phyloP scores from a whole-genome alignment of 164 flowering plant species.

The Annona squamosa region DNA sequence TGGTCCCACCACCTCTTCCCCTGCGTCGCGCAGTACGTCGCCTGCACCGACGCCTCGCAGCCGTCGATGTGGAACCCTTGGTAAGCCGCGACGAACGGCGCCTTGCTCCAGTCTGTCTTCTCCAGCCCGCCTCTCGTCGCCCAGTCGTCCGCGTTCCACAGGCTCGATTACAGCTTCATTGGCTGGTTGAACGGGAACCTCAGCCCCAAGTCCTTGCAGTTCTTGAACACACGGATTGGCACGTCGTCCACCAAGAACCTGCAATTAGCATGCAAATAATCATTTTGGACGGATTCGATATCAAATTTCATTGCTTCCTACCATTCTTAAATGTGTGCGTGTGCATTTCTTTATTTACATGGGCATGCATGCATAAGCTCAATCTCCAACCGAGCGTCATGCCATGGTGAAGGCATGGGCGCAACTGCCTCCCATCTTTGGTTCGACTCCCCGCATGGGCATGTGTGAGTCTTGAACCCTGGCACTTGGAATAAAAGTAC shows the following conservation, averaged over 20 bases:
- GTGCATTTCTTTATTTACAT: too few species aligned
- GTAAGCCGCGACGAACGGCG: constrained; percentile 54
- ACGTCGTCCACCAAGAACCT: constrained; percentile 56
- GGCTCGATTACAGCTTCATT: constrained; percentile 59
- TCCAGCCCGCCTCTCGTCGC: constrained; percentile 61
- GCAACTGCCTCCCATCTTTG: too few species aligned
- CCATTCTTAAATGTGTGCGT: too few species aligned
- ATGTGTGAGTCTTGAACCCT: too few species aligned
- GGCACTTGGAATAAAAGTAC: too few species aligned
- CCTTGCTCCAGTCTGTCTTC: constrained; percentile 62
- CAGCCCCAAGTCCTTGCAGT: constrained; percentile 49
- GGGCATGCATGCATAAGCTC: too few species aligned
- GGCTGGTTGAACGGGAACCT: constrained; percentile 53
- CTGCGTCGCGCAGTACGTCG: constrained; percentile 42
- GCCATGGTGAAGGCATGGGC: too few species aligned
- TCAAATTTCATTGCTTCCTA: too few species aligned
- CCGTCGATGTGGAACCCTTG: constrained; percentile 52
- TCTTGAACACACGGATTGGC: constrained; percentile 59
- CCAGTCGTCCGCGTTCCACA: constrained; percentile 73
- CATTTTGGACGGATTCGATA: too few species aligned
- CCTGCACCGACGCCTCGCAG: constrained; percentile 44
- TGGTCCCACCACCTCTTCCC: constrained; percentile 59
- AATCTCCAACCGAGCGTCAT: too few species aligned
- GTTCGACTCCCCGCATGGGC: too few species aligned
- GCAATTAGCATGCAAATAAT: background rate